Evolutionary conservation across 2,329 filamentous ascomycete genomes (phyloP).

Genomic region (Paecilomyces niveus): DNA sequence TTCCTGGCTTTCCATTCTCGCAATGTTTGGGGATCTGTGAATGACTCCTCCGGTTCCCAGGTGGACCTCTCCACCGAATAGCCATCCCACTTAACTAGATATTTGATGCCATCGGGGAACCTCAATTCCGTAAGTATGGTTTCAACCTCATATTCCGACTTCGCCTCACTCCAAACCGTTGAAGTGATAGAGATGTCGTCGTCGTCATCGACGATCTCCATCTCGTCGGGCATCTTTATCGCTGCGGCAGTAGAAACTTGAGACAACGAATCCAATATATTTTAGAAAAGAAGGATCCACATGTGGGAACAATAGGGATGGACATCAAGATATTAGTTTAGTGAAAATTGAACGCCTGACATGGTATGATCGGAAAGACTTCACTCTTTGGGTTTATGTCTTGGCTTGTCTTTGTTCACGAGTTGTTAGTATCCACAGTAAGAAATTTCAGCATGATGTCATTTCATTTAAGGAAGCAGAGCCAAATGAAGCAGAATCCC

Average conservation of each 20-base stretch:
- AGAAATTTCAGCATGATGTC: no score
- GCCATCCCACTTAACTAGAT: slow-evolving; percentile 58
- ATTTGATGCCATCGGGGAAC: slow-evolving; percentile 32
- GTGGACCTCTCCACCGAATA: slow-evolving; percentile 53
- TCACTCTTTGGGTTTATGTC: no score
- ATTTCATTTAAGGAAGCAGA: no score
- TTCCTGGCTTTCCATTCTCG: slow-evolving; percentile 33
- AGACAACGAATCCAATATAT: not conserved
- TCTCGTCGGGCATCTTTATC: not conserved
- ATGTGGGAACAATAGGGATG: not conserved
- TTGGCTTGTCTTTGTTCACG: no score
- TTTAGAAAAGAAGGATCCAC: not conserved
- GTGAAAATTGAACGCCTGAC: not conserved
- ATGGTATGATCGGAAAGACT: not conserved
- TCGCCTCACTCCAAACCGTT: slow-evolving; percentile 36
- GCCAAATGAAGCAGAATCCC: no score
- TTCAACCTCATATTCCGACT: slow-evolving; percentile 46
- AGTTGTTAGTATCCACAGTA: no score
- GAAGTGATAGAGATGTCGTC: slow-evolving; percentile 53
- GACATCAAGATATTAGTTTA: not conserved
- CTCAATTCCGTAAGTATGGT: slow-evolving; percentile 6
- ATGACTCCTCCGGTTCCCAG: slow-evolving; percentile 44
- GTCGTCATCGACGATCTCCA: slow-evolving; percentile 31
- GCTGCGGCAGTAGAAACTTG: not conserved
- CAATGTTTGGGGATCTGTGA: slow-evolving; percentile 32